Base-by-base conservation (phyloP, 345 rosid genomes). In the Arabis hirsuta region DNA sequence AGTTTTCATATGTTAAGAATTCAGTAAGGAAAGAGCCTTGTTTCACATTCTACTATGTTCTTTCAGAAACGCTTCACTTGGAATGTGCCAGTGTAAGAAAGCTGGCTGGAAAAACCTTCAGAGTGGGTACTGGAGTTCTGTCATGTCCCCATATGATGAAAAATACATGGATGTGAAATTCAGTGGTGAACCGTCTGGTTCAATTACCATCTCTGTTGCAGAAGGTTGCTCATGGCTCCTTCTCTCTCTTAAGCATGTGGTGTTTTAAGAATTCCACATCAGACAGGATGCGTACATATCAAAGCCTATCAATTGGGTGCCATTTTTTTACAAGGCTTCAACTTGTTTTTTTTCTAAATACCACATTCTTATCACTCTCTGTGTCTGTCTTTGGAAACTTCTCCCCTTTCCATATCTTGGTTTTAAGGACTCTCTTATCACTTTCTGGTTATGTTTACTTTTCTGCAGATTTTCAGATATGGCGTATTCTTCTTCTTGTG, bases 401-500 rank as follows among this genome's bases (percentile, higher is more conserved):
- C n/a, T n/a, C n/a, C n/a, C n/a, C n/a, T 45, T 31, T 6, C 26
- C 1, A 38, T 12, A 26, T 2, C 51, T 64, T 6, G 44, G 34
- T 20, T 52, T 41, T n/a, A 32, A 11, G 53, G 32, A 29, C 39
- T 60, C 26, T 36, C n/a, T n/a, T n/a, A 47, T 48, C 36, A 14
- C 31, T 16, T 55, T 24, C 38, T 47, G 41, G 8, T 6, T 58
- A 16, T 57, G 36, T 26, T 69, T 74, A 51, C 2, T 43, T 62
- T 39, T 63, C 6, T 76, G 86, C 90, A 92, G 99, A 88, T n/a
- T 81, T 80, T 73, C 94, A 91, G 56, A 56, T 16, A 72, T 95
- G 99, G 98, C 87, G 96, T 65, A 82, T 95, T 67, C 2, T 88
- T 24, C 88, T 82, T 85, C 84, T 95, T n/a, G 92, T 78, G 11